phyloP scores from a whole-genome alignment of 257 asterid species.

The Osmanthus fragrans region DNA sequence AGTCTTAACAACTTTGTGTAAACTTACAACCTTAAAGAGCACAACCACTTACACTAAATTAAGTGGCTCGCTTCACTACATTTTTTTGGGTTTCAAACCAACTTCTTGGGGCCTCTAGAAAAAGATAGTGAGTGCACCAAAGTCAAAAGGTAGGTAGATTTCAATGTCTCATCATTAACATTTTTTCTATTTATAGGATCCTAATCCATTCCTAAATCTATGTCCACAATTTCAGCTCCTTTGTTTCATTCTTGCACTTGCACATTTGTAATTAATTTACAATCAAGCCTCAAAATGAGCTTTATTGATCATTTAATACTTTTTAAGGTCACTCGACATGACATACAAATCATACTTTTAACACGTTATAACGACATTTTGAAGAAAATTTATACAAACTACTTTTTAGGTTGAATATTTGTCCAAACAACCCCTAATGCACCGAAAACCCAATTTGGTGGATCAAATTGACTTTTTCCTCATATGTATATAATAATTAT shows the following conservation, averaged over 20 bases:
- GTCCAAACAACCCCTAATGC: slow-evolving; percentile 23
- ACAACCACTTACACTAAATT: slow-evolving; percentile 18
- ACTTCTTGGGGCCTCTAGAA: slow-evolving; percentile 50
- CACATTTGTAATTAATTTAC: neutral
- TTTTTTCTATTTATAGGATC: neutral
- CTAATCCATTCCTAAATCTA: slow-evolving; percentile 8
- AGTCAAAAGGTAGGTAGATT: neutral
- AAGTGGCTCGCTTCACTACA: slow-evolving; percentile 31
- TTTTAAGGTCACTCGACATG: neutral
- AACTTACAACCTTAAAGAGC: slow-evolving; percentile 22
- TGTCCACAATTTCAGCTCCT: slow-evolving; percentile 39
- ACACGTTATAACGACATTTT: neutral
- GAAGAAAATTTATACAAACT: neutral
- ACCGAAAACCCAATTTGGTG: slow-evolving; percentile 25
- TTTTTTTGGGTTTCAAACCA: slow-evolving; percentile 46
- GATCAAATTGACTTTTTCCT: slow-evolving; percentile 31
- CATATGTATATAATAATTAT: slow-evolving; percentile 8
- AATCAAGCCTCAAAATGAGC: neutral
- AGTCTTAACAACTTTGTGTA: slow-evolving; percentile 44
- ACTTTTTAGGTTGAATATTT: neutral
- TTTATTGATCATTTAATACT: no score
- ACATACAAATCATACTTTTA: neutral
- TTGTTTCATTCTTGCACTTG: neutral
- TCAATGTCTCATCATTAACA: neutral
- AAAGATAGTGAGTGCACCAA: neutral